Percentiles rank a stretch among this genome's conserved stretches.
These are phyloP conservation scores for Tulasnella sp. DNA, from an alignment of 768 basidiomycete genomes.

Conservation along the genomic window DNA sequence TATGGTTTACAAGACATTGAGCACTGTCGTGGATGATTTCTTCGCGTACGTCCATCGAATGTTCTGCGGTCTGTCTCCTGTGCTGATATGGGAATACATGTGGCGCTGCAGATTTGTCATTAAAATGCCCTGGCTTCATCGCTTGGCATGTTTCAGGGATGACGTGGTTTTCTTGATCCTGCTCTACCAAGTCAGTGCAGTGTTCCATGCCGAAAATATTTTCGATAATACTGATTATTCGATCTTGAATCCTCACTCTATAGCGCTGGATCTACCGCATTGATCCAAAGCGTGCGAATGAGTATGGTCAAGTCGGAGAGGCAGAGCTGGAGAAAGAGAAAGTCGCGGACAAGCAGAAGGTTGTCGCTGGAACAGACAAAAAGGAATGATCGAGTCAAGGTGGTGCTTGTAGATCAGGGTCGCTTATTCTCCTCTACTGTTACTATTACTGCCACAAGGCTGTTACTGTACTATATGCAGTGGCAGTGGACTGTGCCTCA, in stretches of 20 bases:
- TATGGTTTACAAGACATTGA: conserved; percentile 90
- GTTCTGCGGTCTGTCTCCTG: conserved; percentile 7
- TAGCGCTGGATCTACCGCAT: conserved; percentile 97
- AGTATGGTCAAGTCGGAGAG: conserved; percentile 72
- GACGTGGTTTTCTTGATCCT: conserved; percentile 88
- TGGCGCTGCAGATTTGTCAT: conserved; percentile 63
- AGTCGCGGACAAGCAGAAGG: conserved; percentile 19
- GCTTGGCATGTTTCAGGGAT: conserved; percentile 55
- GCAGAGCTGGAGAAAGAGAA: conserved; percentile 18
- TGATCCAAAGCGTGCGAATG: conserved; percentile 90
- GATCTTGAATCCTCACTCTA: conserved; percentile 21
- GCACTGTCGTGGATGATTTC: conserved; percentile 85
- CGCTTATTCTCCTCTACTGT: neutral
- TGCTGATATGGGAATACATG: neutral
- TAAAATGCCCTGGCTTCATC: conserved; percentile 93
- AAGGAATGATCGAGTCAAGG: conserved; percentile 6
- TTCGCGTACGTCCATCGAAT: conserved; percentile 53
- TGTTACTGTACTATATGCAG: neutral
- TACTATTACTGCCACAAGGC: too few species aligned
- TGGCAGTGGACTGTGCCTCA: neutral
- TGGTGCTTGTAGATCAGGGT: neutral
- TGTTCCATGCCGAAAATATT: too few species aligned
- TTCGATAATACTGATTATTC: neutral
- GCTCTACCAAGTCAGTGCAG: conserved; percentile 67
- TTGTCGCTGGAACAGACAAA: conserved; percentile 8